These are phyloP conservation scores for Limonomyces culmigenus DNA, from an alignment of 1,284 basidiomycete species.

Conservation along the genomic window DNA sequence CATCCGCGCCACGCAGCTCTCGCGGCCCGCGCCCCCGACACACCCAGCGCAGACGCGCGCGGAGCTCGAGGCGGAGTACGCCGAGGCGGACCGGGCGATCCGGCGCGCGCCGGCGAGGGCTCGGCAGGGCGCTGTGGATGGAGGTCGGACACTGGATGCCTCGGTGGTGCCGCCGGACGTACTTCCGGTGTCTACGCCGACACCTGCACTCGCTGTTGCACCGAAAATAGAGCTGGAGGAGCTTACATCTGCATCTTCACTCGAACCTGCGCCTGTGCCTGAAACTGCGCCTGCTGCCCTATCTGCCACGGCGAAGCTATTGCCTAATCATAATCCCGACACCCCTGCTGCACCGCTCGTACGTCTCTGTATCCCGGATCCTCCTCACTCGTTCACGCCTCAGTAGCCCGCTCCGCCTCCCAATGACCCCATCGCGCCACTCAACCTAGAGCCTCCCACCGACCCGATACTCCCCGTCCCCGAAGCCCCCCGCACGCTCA, in stretches of 20 bases:
- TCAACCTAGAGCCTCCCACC: not conserved
- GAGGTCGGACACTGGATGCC: too few relatives aligned
- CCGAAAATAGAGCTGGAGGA: too few relatives aligned
- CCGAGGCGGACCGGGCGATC: not conserved
- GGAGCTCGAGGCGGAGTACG: too few relatives aligned
- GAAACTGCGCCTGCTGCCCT: too few relatives aligned
- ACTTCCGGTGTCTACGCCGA: too few relatives aligned
- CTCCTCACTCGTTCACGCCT: not conserved
- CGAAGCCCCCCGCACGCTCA: constrained; percentile 28
- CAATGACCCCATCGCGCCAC: not conserved
- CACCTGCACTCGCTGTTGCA: too few relatives aligned
- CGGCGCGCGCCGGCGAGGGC: not conserved
- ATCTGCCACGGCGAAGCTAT: too few relatives aligned
- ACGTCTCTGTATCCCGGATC: not conserved
- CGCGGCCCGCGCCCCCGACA: constrained; percentile 5
- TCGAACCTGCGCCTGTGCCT: too few relatives aligned
- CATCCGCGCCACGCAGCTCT: constrained; percentile 32
- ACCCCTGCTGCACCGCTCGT: not conserved
- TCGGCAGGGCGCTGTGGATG: not conserved
- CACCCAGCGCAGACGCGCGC: constrained; percentile 1
- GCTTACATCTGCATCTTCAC: too few relatives aligned
- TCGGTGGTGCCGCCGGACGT: too few relatives aligned
- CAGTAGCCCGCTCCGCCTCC: not conserved
- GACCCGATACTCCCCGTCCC: constrained; percentile 1
- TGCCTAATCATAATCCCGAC: not conserved